Evolutionary conservation across 2,329 filamentous ascomycete species (phyloP), one percentile per base, ranked within the genome.

Genomic region (Colletotrichum graminicola): DNA sequence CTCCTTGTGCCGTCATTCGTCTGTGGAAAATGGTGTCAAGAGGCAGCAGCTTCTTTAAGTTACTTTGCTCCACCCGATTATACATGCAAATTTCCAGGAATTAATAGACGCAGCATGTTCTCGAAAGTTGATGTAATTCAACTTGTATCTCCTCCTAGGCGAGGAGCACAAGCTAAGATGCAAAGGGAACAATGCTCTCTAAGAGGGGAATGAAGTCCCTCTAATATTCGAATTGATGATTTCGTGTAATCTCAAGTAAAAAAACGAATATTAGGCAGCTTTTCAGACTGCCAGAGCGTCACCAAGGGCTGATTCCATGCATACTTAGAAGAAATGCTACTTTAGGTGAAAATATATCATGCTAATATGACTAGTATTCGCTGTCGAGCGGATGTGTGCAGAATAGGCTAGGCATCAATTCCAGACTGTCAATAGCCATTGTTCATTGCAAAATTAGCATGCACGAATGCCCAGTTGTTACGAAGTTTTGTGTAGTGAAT

Each of bases 221-320:
- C 10, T 0, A 4, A 47, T n/a, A 11, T 12, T n/a, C 21, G 0
- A 0, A 47, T n/a, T 12, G 4, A 47, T 12, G 2, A 12, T n/a
- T n/a, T 43, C 21, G 8, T 4, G 2, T 10, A 2, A n/a, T 47
- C 21, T n/a, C 8, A n/a, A 2, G n/a, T 47, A n/a, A n/a, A 1
- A 47, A 0, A 21, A 10, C 1, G 8, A 21, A 4, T 8, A n/a
- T n/a, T 45, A 4, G 43, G 21, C 7, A 21, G 18, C 43, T 11
- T 43, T 21, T 45, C 21, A 10, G 43, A 11, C 6, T 10, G 2
- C 4, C n/a, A 11, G 21, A 23, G 21, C 43, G 43, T 5, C 8
- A n/a, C 11, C 1, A n/a, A 5, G 2, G 21, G 6, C 11, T 11
- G 4, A 1, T 8, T n/a, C 10, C 43, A 47, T 11, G 43, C 4